Conservation (phyloP, 371 early-diverging fungal species). For the Mortierella sp. region DNA sequence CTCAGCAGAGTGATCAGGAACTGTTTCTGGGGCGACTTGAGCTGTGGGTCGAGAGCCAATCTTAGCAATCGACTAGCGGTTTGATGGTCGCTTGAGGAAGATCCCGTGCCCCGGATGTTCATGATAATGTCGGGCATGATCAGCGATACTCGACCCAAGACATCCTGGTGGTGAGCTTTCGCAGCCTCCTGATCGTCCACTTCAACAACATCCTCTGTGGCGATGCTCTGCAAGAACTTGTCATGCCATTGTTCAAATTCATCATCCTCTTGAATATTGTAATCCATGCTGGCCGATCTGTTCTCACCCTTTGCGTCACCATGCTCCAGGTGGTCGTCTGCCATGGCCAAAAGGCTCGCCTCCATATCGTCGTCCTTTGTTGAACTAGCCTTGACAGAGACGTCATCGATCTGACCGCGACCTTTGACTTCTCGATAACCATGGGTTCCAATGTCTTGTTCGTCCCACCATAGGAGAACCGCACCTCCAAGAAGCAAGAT, state of each 20-base stretch:
- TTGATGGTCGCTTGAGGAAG: conserved; percentile 23
- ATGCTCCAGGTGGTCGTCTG: conserved; percentile 36
- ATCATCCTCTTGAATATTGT: conserved; percentile 36
- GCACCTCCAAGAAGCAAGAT: conserved; percentile 37
- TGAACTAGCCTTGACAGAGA: neutral
- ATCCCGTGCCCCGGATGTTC: conserved; percentile 9
- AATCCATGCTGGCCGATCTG: conserved; percentile 9
- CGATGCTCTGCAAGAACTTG: conserved; percentile 33
- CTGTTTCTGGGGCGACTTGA: conserved; percentile 17
- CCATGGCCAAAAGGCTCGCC: conserved; percentile 33
- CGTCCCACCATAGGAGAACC: conserved; percentile 44
- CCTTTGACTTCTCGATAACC: neutral
- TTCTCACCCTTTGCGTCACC: neutral
- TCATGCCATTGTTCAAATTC: conserved; percentile 41
- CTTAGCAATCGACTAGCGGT: conserved; percentile 28
- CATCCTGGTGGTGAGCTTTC: conserved; percentile 2
- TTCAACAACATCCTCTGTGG: neutral
- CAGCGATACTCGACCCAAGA: conserved; percentile 22
- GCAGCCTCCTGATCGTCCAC: neutral
- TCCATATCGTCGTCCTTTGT: conserved; percentile 22
- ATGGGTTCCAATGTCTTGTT: conserved; percentile 1
- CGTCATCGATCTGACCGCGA: too few relatives aligned
- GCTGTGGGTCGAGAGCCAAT: conserved; percentile 25
- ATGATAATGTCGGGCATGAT: conserved; percentile 38
- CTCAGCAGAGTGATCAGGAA: conserved; percentile 29